Evolutionary conservation across 495 filamentous ascomycete genomes (phyloP).

Genomic region (Talaromyces nanjingensis): DNA sequence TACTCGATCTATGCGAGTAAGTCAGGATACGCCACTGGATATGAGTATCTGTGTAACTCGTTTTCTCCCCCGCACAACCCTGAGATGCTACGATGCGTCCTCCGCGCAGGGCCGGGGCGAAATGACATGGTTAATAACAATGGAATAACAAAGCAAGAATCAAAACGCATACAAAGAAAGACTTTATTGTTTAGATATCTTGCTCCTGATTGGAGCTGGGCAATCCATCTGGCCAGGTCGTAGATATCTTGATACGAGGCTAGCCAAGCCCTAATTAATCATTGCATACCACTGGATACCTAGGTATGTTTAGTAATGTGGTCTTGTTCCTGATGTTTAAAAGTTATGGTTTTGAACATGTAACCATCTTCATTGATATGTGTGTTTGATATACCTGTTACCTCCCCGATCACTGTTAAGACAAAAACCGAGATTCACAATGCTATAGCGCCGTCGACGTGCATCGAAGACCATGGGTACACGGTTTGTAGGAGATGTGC

Average conservation of each 20-base stretch:
- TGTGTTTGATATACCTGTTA: background rate
- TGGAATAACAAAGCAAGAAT: background rate
- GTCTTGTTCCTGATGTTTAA: background rate
- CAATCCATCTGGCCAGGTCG: background rate
- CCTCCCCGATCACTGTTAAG: background rate
- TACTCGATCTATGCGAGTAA: background rate
- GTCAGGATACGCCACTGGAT: background rate
- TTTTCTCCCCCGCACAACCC: background rate
- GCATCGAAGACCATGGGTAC: background rate
- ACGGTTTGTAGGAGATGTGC: slow-evolving; percentile 3
- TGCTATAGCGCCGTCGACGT: background rate
- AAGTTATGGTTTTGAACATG: background rate
- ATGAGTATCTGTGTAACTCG: background rate
- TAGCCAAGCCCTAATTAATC: background rate
- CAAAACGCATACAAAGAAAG: background rate
- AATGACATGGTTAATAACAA: background rate
- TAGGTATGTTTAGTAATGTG: background rate
- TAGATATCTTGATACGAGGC: background rate
- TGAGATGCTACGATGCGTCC: background rate
- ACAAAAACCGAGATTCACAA: background rate
- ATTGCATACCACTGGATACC: background rate
- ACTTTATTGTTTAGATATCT: background rate
- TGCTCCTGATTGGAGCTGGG: background rate
- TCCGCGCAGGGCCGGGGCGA: background rate
- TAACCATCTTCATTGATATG: background rate